Conservation (phyloP, 2,329 filamentous ascomycete species). For the Ceratocystis harringtonii region DNA sequence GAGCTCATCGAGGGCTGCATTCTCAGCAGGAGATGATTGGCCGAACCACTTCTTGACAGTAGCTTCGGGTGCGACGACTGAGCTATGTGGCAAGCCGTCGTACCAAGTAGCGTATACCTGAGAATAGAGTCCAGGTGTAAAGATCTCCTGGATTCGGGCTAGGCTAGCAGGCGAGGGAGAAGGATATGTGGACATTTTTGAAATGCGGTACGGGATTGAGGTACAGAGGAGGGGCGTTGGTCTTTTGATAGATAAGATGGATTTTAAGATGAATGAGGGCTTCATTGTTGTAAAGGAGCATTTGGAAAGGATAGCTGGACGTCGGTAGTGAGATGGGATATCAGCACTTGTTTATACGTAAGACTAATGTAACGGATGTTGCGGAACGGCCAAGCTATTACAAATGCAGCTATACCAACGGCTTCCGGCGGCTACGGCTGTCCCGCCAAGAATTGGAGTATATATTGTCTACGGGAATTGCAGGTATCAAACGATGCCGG, state of each 20-base stretch:
- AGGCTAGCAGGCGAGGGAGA: background rate
- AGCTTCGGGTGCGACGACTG: background rate
- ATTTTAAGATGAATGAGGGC: background rate
- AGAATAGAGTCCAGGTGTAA: slow-evolving; percentile 12
- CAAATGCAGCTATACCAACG: background rate
- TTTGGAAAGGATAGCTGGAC: too few species aligned
- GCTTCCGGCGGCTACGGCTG: too few species aligned
- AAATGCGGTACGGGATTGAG: background rate
- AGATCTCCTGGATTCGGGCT: slow-evolving; percentile 6
- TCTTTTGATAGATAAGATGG: background rate
- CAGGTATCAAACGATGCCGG: too few species aligned
- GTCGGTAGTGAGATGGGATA: too few species aligned
- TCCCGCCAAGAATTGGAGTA: too few species aligned
- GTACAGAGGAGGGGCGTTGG: background rate
- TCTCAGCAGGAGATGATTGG: slow-evolving; percentile 1
- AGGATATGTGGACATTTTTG: background rate
- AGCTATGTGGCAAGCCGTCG: slow-evolving; percentile 9
- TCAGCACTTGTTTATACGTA: too few species aligned
- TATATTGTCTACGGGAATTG: too few species aligned
- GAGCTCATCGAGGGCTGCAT: slow-evolving; percentile 9
- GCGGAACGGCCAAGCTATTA: background rate
- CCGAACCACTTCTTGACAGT: slow-evolving; percentile 16
- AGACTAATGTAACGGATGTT: too few species aligned
- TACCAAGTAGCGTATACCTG: slow-evolving; percentile 14
- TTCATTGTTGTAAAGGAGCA: background rate